A percentile compares a stretch with the other conserved stretches of the same genome.
phyloP scores from a whole-genome alignment of 2,329 filamentous ascomycete genomes.

The Diplodia seriata region DNA sequence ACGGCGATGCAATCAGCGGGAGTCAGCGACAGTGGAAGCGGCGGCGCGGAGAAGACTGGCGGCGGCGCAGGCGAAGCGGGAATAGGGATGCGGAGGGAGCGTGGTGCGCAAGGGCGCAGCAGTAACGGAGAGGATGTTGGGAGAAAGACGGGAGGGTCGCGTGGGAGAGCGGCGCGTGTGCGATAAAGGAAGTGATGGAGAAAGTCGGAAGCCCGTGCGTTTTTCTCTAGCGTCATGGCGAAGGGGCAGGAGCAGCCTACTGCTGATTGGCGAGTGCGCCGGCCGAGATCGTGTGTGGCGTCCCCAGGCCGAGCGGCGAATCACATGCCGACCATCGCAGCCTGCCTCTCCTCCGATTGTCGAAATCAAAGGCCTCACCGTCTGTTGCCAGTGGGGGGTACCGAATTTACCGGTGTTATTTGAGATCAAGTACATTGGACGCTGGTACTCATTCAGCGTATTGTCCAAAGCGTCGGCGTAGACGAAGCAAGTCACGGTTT shows the following conservation, averaged over 20 bases:
- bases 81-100: slow-evolving; percentile 3
- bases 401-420: too few relatives aligned
- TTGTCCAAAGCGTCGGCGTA: too few relatives aligned
- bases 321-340: slow-evolving; percentile 10
- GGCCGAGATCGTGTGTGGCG: slow-evolving; percentile 10
- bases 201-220: slow-evolving; percentile 25
- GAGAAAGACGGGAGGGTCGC: too few relatives aligned
- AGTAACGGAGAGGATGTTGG: slow-evolving; percentile 3
- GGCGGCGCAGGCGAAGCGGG: neutral
- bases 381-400: too few relatives aligned
- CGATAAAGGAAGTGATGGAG: slow-evolving; percentile 28
- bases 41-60: neutral
- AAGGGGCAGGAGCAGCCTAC: slow-evolving; percentile 16
- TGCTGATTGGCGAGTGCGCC: slow-evolving; percentile 16
- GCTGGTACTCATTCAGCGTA: too few relatives aligned
- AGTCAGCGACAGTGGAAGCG: slow-evolving; percentile 19
- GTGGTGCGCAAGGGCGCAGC: slow-evolving; percentile 13
- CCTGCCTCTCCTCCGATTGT: slow-evolving; percentile 5
- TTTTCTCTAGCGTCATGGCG: slow-evolving; percentile 9
- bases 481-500: too few relatives aligned
- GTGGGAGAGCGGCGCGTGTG: slow-evolving; percentile 17
- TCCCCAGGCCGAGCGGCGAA: neutral
- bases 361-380: too few relatives aligned
- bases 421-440: too few relatives aligned
- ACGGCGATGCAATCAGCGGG: slow-evolving; percentile 19